Conservation (phyloP, 2,329 filamentous ascomycete species). For the Ceratocystis diversiconidia region DNA sequence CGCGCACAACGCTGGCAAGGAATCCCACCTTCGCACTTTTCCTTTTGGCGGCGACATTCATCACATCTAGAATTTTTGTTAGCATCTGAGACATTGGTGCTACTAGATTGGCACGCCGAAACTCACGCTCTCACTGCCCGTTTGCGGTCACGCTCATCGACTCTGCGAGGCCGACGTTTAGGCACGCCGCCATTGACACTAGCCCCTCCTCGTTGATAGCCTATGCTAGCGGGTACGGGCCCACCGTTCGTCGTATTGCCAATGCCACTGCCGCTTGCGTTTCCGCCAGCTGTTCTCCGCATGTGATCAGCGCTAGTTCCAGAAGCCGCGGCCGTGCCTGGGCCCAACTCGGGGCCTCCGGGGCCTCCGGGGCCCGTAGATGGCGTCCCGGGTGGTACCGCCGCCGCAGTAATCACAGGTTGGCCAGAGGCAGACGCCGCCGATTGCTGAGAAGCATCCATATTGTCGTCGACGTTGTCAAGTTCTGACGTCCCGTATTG, state of each 20-base stretch:
- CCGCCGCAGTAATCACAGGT: background rate
- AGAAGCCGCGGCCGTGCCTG: background rate
- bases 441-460: slow-evolving; percentile 5
- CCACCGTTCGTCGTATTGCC: background rate
- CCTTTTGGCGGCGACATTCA: slow-evolving; percentile 40
- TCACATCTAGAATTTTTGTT: slow-evolving; percentile 31
- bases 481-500: background rate
- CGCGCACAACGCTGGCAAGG: slow-evolving; percentile 39
- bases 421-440: background rate
- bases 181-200: slow-evolving; percentile 16
- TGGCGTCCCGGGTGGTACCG: background rate
- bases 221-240: background rate
- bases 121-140: slow-evolving; percentile 23
- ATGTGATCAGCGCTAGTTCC: background rate
- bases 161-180: slow-evolving; percentile 20
- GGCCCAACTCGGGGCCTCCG: background rate
- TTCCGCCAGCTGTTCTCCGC: background rate
- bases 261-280: slow-evolving; percentile 15
- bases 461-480: background rate
- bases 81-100: background rate
- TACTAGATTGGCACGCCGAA: background rate
- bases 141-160: slow-evolving; percentile 23
- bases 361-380: background rate
- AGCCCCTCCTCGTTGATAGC: background rate
- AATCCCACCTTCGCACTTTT: slow-evolving; percentile 42